Base-by-base conservation (phyloP, 371 early-diverging fungal species). In the Sporodiniella umbellata region DNA sequence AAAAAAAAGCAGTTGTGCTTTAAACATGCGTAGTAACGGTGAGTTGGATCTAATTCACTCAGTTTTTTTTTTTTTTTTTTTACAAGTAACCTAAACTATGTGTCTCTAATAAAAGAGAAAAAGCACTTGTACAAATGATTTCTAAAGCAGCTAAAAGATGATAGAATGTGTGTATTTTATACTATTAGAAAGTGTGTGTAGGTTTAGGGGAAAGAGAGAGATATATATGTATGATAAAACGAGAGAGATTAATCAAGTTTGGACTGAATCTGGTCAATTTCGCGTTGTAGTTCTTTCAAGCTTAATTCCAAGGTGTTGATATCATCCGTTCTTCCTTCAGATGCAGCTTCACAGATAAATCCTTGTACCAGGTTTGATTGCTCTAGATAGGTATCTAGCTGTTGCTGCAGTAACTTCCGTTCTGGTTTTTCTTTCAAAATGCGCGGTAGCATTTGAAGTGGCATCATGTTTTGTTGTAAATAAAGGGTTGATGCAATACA, bases 381-480 rank as follows among this genome's bases (percentile, higher is more conserved):
- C 58, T 89, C 87, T 25, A 85, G 71, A 56, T 87, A 82, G 12
- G 86, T 79, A 15, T 83, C 72, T 11, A 93, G 65, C 52, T 82
- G 78, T 21, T 76, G 64, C 45, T 79, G 51, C 11, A 79, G 71
- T 17, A 82, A 80, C 8, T 58, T 48, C 33, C 24, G 54, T 33
- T 58, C 35, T 31, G 43, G 46, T 10, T 39, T 55, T 17, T 22
- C 39, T 31, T 79, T 75, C 44, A 78, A 55, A 5, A 81, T 79
- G 25, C 78, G 66, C 7, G 95, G 94, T 48, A 95, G 70, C 65
- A 92, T 79, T 18, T 91, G 88, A 18, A 95, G 76, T 11, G 94
- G 87, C 25, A 93, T 79, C 94, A 94, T 95, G 46, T 93, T 81
- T 37, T 80, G 78, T 63, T 95, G 95, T 17, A 95, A 67, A 53